Evolutionary conservation across 2,329 filamentous ascomycete species (phyloP), one percentile per base, ranked within the genome.

Genomic region (Pleomassaria siparia): DNA sequence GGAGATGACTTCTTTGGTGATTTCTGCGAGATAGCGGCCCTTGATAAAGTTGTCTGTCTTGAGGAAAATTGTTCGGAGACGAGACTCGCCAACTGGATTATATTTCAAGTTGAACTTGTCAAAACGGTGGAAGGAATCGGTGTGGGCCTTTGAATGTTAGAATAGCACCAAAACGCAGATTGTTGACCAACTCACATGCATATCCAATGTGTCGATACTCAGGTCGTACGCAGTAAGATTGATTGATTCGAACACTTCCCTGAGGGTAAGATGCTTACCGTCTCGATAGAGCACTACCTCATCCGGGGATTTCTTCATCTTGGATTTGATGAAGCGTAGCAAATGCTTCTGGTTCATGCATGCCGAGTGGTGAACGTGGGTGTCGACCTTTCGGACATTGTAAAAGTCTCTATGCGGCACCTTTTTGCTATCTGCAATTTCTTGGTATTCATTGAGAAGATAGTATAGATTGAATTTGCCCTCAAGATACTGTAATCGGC

Each of bases 341-440:
- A 99, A 76, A 80, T 99, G 94, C 74, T 99, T 99, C 72, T 99
- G 94, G 67, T 99, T 99, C 94, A 99, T 99, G 70, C 94, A 99
- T 20, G 94, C 94, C 13, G 94, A 99, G 72, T 99, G 94, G 69
- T 99, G 94, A 60, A 99, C 94, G 79, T 99, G 94, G 8, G 94
- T 99, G 67, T 99, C 94, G 42, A 99, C 94, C 72, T 99, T 99
- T 67, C 94, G 83, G 40, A 99, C 94, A 66, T 99, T 99, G 77
- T 99, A 99, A 67, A 99, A 99, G 72, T 99, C 94, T 76, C 94
- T 85, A 72, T 99, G 94, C 2, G 94, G 94, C 45, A 97, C 94
- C 62, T 89, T 92, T 72, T 99, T 99, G 70, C 89, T 96, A 75
- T 99, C 94, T 49, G 94, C 92, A 43, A 95, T 94, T 72, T 99